These are phyloP conservation scores for Debaryomyces robertsiae DNA, from an alignment of 1,139 yeast species.

Conservation along the genomic window DNA sequence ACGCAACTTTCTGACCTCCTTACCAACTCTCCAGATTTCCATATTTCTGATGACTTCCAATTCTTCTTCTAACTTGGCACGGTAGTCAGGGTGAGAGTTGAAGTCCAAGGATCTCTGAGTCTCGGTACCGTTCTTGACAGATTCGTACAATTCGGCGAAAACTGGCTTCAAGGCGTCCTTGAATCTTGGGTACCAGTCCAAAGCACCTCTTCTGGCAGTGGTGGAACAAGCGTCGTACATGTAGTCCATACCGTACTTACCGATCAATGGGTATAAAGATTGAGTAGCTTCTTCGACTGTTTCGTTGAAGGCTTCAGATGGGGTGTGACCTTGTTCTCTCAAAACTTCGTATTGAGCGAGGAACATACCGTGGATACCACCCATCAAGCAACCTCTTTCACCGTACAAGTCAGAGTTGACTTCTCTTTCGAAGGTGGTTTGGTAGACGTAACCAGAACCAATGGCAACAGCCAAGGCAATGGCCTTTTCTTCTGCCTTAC, in stretches of 20 bases:
- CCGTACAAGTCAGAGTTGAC: slow-evolving; percentile 99
- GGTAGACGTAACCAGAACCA: slow-evolving; percentile 99
- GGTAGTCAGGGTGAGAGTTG: slow-evolving; percentile 97
- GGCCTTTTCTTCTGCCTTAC: slow-evolving; percentile 99
- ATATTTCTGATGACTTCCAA: slow-evolving; percentile 89
- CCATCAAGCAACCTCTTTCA: slow-evolving; percentile 99
- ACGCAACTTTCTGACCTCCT: slow-evolving; percentile 99
- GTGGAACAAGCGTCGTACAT: slow-evolving; percentile 99
- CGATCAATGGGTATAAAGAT: slow-evolving; percentile 97
- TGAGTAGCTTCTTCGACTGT: slow-evolving; percentile 99
- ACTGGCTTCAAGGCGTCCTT: slow-evolving; percentile 99
- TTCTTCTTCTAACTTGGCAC: slow-evolving; percentile 94
- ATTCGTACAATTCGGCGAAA: slow-evolving; percentile 91
- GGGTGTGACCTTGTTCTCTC: slow-evolving; percentile 99
- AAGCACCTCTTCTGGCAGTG: slow-evolving; percentile 99
- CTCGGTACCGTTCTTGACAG: slow-evolving; percentile 95
- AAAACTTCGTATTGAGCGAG: slow-evolving; percentile 99
- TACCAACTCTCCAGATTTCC: slow-evolving; percentile 99
- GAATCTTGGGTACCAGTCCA: slow-evolving; percentile 99
- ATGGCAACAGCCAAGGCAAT: slow-evolving; percentile 98
- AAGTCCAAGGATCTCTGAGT: slow-evolving; percentile 97
- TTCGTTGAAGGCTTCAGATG: slow-evolving; percentile 99
- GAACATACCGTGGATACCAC: slow-evolving; percentile 99
- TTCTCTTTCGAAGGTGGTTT: slow-evolving; percentile 98
- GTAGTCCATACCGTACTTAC: slow-evolving; percentile 99